phyloP scores from a whole-genome alignment of 257 asterid genomes.

The Eustoma russellianum region DNA sequence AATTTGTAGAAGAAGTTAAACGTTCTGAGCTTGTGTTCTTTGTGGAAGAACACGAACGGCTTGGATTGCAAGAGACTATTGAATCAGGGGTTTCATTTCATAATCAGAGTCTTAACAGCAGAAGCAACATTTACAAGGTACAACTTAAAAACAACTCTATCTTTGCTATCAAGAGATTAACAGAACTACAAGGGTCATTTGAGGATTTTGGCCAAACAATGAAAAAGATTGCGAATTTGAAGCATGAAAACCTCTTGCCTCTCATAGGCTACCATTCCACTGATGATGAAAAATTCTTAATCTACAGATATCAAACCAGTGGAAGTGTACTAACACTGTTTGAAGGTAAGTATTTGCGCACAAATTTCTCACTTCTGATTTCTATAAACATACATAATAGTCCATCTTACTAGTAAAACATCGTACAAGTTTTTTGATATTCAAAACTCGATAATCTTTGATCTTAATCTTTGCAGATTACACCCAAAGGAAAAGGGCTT shows the following conservation, averaged over 20 bases:
- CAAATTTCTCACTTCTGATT: neutral
- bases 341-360: slow-evolving; percentile 12
- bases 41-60: slow-evolving; percentile 27
- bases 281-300: slow-evolving; percentile 27
- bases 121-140: slow-evolving; percentile 37
- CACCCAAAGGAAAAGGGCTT: slow-evolving; percentile 20
- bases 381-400: neutral
- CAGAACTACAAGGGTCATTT: slow-evolving; percentile 19
- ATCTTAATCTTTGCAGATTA: slow-evolving; percentile 16
- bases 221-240: slow-evolving; percentile 32
- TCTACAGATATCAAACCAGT: slow-evolving; percentile 31
- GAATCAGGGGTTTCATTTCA: slow-evolving; percentile 31
- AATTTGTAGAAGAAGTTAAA: slow-evolving; percentile 8
- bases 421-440: too few species aligned
- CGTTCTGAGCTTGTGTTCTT: slow-evolving; percentile 38
- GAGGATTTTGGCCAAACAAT: slow-evolving; percentile 28
- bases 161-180: slow-evolving; percentile 38
- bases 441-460: too few species aligned
- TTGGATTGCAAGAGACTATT: slow-evolving; percentile 33
- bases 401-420: too few species aligned
- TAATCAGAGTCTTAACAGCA: slow-evolving; percentile 24
- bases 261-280: slow-evolving; percentile 31
- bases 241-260: slow-evolving; percentile 38
- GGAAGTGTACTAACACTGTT: slow-evolving; percentile 33
- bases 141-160: slow-evolving; percentile 17